These are phyloP conservation scores for Chlamydomonas incerta DNA, from an alignment of 139 green algal species.

Conservation along the genomic window DNA sequence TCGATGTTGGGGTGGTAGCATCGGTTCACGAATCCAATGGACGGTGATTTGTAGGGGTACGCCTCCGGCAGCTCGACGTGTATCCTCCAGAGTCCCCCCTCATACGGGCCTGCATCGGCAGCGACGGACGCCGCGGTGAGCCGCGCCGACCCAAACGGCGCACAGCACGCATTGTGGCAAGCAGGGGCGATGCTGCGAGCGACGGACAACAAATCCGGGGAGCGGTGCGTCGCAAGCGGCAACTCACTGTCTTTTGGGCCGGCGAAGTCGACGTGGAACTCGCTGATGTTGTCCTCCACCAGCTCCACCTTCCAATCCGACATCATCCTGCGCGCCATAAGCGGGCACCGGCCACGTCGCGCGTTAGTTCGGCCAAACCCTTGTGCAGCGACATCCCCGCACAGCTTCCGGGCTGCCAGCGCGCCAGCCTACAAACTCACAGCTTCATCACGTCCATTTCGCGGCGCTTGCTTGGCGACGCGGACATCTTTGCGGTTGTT, in stretches of 20 bases:
- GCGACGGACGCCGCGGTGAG: background rate
- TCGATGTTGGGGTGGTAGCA: slow-evolving; percentile 99
- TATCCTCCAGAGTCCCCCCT: slow-evolving; percentile 95
- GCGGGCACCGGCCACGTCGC: background rate
- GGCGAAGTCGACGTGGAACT: slow-evolving; percentile 94
- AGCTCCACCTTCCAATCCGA: slow-evolving; percentile 97
- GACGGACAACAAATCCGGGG: too few species aligned
- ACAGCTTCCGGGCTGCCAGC: too few species aligned
- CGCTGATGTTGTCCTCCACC: slow-evolving; percentile 90
- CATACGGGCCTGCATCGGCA: slow-evolving; percentile 85
- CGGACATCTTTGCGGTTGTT: background rate
- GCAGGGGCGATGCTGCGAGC: too few species aligned
- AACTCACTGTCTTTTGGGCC: slow-evolving; percentile 84
- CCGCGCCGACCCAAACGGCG: too few species aligned
- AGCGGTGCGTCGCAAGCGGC: too few species aligned
- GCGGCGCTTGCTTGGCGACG: slow-evolving; percentile 68
- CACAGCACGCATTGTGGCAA: too few species aligned
- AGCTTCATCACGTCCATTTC: slow-evolving; percentile 95
- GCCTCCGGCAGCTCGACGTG: slow-evolving; percentile 97
- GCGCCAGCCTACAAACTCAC: slow-evolving; percentile 63
- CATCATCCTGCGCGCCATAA: slow-evolving; percentile 88
- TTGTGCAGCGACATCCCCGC: too few species aligned
- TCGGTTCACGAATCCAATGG: slow-evolving; percentile 98
- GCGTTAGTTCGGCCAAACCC: slow-evolving; percentile 2
- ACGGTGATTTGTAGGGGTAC: slow-evolving; percentile 84